Evolutionary conservation across 2,329 filamentous ascomycete species (phyloP).

Genomic region (Diaporthe citriasiana): DNA sequence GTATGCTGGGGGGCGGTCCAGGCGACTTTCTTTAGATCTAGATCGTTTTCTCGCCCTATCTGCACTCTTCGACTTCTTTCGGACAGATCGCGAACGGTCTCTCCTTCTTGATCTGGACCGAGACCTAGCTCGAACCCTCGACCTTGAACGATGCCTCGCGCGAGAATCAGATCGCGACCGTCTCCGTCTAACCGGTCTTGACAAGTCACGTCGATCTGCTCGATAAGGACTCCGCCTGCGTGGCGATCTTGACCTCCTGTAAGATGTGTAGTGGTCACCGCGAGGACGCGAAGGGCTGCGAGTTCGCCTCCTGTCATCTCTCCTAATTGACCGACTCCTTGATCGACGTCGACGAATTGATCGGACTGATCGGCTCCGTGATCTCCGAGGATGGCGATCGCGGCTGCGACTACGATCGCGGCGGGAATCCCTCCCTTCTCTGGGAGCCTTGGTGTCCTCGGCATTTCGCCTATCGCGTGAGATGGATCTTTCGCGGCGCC

Average conservation of each 20-base stretch:
- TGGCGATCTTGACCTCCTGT: conserved; percentile 42
- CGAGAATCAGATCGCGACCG: conserved; percentile 37
- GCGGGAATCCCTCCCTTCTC: conserved; percentile 49
- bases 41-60: conserved; percentile 60
- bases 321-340: conserved; percentile 46
- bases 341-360: conserved; percentile 48
- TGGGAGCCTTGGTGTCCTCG: conserved; percentile 30
- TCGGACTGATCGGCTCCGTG: conserved; percentile 49
- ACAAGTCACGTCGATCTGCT: conserved; percentile 38
- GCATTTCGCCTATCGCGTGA: conserved; percentile 31
- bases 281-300: conserved; percentile 48
- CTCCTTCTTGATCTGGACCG: conserved; percentile 38
- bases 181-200: conserved; percentile 37
- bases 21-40: conserved; percentile 51
- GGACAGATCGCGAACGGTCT: conserved; percentile 38
- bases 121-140: conserved; percentile 36
- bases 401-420: conserved; percentile 48
- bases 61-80: conserved; percentile 43
- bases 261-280: conserved; percentile 45
- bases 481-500: conserved; percentile 36
- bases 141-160: conserved; percentile 34
- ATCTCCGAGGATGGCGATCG: conserved; percentile 44
- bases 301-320: conserved; percentile 48
- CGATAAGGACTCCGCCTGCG: conserved; percentile 39
- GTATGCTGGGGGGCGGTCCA: conserved; percentile 49